These are phyloP conservation scores for Talaromyces pinophilus DNA, from an alignment of 2,329 filamentous ascomycete species.

Conservation along the genomic window DNA sequence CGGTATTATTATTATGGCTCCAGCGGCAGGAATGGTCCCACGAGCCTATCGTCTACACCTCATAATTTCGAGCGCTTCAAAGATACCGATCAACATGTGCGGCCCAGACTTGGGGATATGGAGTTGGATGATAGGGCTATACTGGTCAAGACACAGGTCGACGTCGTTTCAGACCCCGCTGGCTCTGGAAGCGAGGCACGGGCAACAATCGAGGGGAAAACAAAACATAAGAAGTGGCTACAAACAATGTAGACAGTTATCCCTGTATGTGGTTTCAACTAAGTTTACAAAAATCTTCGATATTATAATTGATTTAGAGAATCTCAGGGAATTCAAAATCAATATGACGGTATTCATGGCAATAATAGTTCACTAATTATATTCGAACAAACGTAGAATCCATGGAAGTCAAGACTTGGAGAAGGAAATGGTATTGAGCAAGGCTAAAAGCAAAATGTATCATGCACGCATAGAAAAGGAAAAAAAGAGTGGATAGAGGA, in stretches of 20 bases:
- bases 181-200: background rate
- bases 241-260: background rate
- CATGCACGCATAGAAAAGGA: background rate
- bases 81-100: background rate
- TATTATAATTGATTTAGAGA: background rate
- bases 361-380: background rate
- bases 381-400: background rate
- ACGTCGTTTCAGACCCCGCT: background rate
- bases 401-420: background rate
- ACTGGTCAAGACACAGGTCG: slow-evolving; percentile 6
- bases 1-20: slow-evolving; percentile 5
- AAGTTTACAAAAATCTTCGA: background rate
- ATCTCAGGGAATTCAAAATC: background rate
- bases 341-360: background rate
- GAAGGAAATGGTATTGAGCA: background rate
- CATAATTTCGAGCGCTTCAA: background rate
- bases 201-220: background rate
- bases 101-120: background rate
- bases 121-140: slow-evolving; percentile 2
- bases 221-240: background rate
- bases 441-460: slow-evolving; percentile 4
- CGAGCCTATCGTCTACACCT: background rate
- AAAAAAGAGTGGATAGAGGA: background rate
- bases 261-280: background rate
- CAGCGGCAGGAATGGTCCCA: background rate